These are phyloP conservation scores for Arabis alpina DNA, from an alignment of 345 rosid genomes.

Conservation along the genomic window DNA sequence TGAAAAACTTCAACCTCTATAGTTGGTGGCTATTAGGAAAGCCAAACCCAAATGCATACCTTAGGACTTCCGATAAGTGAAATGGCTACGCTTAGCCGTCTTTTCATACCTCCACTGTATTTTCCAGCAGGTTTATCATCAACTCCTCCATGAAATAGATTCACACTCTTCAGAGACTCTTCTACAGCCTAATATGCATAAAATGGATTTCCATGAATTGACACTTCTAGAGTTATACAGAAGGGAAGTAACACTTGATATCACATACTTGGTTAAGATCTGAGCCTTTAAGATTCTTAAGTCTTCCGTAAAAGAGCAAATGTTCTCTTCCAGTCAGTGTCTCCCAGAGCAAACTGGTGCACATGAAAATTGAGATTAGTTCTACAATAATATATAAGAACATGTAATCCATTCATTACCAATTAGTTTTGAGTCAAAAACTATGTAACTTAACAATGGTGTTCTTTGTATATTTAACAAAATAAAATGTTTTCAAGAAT, in stretches of 20 bases:
- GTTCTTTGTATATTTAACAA: neutral
- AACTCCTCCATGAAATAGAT: constrained; percentile 80
- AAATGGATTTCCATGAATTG: neutral
- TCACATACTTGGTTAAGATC: constrained; percentile 60
- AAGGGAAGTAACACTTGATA: constrained; percentile 8
- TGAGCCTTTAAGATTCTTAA: constrained; percentile 85
- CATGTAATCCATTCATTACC: no score
- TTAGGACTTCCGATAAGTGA: constrained; percentile 94
- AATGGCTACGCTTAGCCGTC: constrained; percentile 96
- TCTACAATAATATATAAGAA: no score
- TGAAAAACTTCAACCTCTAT: neutral
- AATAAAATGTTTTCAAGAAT: constrained; percentile 30
- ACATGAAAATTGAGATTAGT: neutral
- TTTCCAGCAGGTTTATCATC: constrained; percentile 86
- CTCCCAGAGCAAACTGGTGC: constrained; percentile 90
- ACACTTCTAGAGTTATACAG: constrained; percentile 4
- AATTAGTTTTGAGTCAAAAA: no score
- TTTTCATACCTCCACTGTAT: constrained; percentile 98
- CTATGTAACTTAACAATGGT: neutral
- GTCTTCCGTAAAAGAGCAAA: constrained; percentile 91
- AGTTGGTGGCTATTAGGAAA: neutral
- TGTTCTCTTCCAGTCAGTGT: constrained; percentile 91
- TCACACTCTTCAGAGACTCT: constrained; percentile 78
- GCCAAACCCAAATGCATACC: constrained; percentile 43
- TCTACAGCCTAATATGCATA: constrained; percentile 73